Conservation (phyloP, 306 rosid genomes). For the Prunus padus region DNA sequence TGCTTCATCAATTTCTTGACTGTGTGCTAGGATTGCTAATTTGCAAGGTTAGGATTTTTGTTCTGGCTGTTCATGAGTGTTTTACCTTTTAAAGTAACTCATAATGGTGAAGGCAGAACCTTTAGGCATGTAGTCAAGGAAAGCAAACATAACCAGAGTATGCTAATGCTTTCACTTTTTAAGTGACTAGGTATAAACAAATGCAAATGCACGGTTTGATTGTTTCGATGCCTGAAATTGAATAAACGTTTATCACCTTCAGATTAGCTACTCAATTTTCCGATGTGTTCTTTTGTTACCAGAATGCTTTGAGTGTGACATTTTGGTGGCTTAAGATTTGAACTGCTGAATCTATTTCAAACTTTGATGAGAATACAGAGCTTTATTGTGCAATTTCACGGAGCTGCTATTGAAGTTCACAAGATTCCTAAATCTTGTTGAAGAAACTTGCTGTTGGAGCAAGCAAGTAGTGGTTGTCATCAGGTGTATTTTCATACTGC, state of each 20-base stretch:
- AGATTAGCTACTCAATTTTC: not conserved
- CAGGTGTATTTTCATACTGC: not conserved
- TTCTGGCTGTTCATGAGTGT: not conserved
- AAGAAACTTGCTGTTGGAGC: not conserved
- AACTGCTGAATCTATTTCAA: not conserved
- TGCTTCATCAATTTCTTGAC: not conserved
- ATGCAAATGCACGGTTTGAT: not conserved
- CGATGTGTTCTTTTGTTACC: not conserved
- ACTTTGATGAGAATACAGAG: not conserved
- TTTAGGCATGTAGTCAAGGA: too few species aligned
- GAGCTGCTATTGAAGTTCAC: too few species aligned
- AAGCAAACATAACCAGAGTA: too few species aligned
- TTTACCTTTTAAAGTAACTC: too few species aligned
- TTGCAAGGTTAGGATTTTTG: not conserved
- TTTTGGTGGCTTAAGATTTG: not conserved
- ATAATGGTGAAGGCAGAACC: too few species aligned
- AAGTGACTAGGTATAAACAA: not conserved
- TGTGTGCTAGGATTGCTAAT: not conserved
- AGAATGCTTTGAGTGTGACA: slow-evolving; percentile 1
- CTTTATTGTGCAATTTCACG: too few species aligned
- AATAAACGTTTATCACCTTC: too few species aligned
- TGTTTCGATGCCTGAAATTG: not conserved
- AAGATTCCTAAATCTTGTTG: not conserved
- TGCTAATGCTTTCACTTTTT: too few species aligned
- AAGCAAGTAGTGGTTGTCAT: not conserved